These are phyloP conservation scores for Citrullus colocynthis DNA, from an alignment of 306 rosid genomes.

Conservation along the genomic window DNA sequence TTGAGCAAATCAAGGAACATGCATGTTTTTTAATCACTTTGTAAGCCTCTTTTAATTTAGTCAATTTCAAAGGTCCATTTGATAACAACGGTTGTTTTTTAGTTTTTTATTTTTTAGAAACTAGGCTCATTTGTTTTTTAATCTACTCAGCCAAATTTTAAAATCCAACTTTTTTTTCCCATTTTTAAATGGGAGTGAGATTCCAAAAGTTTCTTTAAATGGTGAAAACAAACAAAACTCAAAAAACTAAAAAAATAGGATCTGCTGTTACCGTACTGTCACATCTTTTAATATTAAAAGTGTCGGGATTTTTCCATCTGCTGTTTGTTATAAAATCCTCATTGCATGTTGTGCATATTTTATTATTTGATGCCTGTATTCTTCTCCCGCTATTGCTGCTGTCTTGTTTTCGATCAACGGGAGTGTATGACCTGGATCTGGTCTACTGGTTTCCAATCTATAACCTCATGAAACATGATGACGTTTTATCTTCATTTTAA, in stretches of 20 bases:
- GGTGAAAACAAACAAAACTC: background rate
- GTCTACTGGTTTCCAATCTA: slow-evolving; percentile 18
- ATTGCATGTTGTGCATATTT: slow-evolving; percentile 26
- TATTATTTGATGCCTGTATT: slow-evolving; percentile 57
- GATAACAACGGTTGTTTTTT: background rate
- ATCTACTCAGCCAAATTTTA: background rate
- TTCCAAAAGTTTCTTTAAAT: background rate
- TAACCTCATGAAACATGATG: background rate
- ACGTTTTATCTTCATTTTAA: background rate
- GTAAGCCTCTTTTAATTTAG: slow-evolving; percentile 9
- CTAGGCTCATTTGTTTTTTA: background rate
- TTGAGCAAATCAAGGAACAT: slow-evolving; percentile 40
- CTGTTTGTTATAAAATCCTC: slow-evolving; percentile 24
- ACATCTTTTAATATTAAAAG: background rate
- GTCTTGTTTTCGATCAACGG: slow-evolving; percentile 28
- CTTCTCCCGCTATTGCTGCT: slow-evolving; percentile 13
- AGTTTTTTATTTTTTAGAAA: background rate
- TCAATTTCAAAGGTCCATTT: slow-evolving; percentile 13
- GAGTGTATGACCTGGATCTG: slow-evolving; percentile 69
- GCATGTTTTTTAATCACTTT: slow-evolving; percentile 10
- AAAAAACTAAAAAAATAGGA: background rate
- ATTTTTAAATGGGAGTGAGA: background rate
- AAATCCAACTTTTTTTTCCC: background rate
- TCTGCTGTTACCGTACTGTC: background rate
- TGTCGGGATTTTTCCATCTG: background rate